Base-by-base conservation (phyloP, 2,329 filamentous ascomycete species). In the Rhytidhysteron rufulum region DNA sequence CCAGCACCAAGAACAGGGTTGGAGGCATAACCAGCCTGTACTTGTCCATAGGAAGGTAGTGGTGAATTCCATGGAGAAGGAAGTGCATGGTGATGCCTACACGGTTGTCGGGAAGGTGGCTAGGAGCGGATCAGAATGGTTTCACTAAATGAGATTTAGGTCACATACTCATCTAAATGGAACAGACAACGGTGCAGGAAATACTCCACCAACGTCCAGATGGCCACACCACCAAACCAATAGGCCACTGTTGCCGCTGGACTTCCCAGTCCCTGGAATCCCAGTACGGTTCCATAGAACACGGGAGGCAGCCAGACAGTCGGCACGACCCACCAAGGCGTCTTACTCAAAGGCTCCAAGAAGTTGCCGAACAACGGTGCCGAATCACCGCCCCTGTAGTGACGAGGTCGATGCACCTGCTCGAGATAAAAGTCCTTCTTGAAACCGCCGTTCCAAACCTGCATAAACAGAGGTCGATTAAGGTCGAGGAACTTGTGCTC, bases 31-130 rank as follows among this genome's bases (percentile, higher is more conserved):
- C 93, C 8, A 98, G 83, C 45, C 93, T 84, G 57, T 95, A 91
- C 61, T 85, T 91, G 71, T 98, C 93, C 93, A 98, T 97, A n/a
- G 93, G 93, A 4, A 98, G 79, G 68, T 97, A 98, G 68, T 98
- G 93, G 62, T 98, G 93, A 48, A 98, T 88, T 48, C 93, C 93
- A 57, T 98, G 93, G 19, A 98, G 85, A 30, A 96, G 71, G 70
- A 98, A 98, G 65, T 98, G 93, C 16, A 85, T 54, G 0, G 88
- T 95, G 43, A 98, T 74, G 49, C 79, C 85, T n/a, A 87, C 83
- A 40, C 88, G 79, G 65, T 97, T 95, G 63, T 98, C 88, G 1
- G 93, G 93, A 9, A 98, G 83, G 60, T 82, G 88, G 34, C 88
- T 94, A 48, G 17, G 39, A 13, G 31, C 9, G 40, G 22, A 38